Percentiles rank a stretch among this genome's conserved stretches.
These are phyloP conservation scores for Mycena venus DNA, from an alignment of 768 basidiomycete species.

Conservation along the genomic window DNA sequence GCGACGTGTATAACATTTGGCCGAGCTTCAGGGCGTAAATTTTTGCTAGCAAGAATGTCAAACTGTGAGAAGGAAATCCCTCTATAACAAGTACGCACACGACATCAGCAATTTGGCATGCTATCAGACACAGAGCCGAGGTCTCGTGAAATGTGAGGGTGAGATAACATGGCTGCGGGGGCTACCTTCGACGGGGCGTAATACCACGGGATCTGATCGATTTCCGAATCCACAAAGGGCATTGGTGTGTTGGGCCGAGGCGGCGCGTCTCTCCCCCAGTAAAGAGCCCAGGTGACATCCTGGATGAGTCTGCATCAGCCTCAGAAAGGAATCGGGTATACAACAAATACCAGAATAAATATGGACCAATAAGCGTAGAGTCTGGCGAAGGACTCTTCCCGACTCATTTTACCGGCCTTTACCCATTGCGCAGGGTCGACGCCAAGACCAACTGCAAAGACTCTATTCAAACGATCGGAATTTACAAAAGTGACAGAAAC, in stretches of 20 bases:
- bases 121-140: conserved; percentile 47
- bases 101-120: conserved; percentile 47
- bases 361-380: conserved; percentile 58
- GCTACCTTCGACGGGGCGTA: conserved; percentile 46
- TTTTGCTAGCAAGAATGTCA: not conserved
- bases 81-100: conserved; percentile 41
- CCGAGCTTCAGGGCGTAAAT: not conserved
- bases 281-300: conserved; percentile 60
- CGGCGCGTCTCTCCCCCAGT: conserved; percentile 56
- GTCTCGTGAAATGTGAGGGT: conserved; percentile 47
- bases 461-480: not conserved
- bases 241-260: conserved; percentile 44
- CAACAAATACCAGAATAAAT: conserved; percentile 42
- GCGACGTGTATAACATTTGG: conserved; percentile 12
- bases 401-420: conserved; percentile 49
- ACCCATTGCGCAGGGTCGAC: conserved; percentile 55
- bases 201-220: conserved; percentile 48
- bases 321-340: no score
- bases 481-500: not conserved
- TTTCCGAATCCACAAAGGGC: conserved; percentile 49
- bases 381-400: conserved; percentile 51
- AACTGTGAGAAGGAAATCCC: not conserved
- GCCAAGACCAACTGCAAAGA: conserved; percentile 51
- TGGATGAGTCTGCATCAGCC: not conserved
- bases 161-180: conserved; percentile 35